phyloP scores from a whole-genome alignment of 495 filamentous ascomycete genomes.

The Alectoria sarmentosa region DNA sequence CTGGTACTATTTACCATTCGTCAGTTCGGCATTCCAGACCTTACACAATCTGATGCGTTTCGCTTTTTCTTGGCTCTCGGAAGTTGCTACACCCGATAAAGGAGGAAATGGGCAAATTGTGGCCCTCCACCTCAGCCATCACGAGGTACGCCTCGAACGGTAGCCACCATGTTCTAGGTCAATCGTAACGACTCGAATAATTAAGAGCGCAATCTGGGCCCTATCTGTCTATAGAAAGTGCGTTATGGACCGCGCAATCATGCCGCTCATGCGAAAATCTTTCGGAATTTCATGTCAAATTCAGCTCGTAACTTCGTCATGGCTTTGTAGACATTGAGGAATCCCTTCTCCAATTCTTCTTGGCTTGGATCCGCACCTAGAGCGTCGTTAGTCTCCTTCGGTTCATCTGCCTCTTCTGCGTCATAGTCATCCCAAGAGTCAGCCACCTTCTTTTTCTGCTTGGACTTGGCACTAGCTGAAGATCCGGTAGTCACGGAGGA shows the following conservation, averaged over 20 bases:
- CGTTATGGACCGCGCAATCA: not conserved
- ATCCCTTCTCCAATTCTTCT: slow-evolving; percentile 37
- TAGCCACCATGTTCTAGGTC: not conserved
- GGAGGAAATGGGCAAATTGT: not conserved
- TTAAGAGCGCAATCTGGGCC: not conserved
- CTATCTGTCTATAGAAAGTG: not conserved
- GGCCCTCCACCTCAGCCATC: not conserved
- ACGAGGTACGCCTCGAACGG: not conserved
- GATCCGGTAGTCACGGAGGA: slow-evolving; percentile 15
- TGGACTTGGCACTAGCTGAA: slow-evolving; percentile 7
- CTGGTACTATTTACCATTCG: not conserved
- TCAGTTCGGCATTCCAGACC: slow-evolving; percentile 2
- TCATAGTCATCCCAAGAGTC: slow-evolving; percentile 36
- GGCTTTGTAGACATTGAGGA: slow-evolving; percentile 50
- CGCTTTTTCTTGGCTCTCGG: not conserved
- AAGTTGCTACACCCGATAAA: not conserved
- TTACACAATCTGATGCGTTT: not conserved
- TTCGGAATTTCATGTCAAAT: slow-evolving; percentile 61
- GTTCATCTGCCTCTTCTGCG: slow-evolving; percentile 28
- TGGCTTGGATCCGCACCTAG: slow-evolving; percentile 26
- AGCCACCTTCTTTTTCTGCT: slow-evolving; percentile 35
- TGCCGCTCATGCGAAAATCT: slow-evolving; percentile 40
- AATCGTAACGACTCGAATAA: not conserved
- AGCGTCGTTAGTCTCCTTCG: slow-evolving; percentile 23
- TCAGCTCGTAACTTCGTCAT: slow-evolving; percentile 49